Base-by-base conservation (phyloP, 352 stramenopile genomes). In the Salisapilia sapeloensis region DNA sequence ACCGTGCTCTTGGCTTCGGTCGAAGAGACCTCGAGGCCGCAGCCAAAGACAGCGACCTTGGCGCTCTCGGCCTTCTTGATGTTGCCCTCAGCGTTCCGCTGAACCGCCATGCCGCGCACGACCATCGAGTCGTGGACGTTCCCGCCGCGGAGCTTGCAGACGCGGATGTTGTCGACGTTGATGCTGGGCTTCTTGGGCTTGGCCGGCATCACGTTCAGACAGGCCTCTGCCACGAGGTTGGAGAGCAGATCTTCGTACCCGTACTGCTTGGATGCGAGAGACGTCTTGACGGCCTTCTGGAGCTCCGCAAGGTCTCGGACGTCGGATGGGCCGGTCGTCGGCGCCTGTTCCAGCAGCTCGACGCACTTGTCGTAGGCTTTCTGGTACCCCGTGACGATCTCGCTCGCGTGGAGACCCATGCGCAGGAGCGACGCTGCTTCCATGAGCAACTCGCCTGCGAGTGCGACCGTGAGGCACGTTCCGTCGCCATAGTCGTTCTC, bases 1-100 rank as follows among this genome's bases (percentile, higher is more conserved):
- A 99, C 95, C 3, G 95, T 99, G 53, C 95, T 96, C 76, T 99
- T 98, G 17, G 95, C 93, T 59, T 99, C 95, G 2, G 93, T 98
- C 24, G 71, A 76, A 29, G 78, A 94, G 13, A 96, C 85, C 63
- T 99, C 95, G 37, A 99, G 82, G 24, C 92, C 95, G 42, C 89
- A 98, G 35, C 82, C 92, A 58, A 98, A 99, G 17, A 99, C 85
- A 3, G 82, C 86, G 29, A 99, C 65, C 60, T 98, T 98, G 24
- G 90, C 92, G 41, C 94, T 70, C 13, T 82, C 40, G 9, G 69
- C 87, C 33, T 91, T 85, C 48, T 93, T 95, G 14, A 97, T 56
- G 13, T 66, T 66, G 12, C 93, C 94, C 53, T 98, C 92, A 0
- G 95, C 64, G 44, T 89, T 76, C 23, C 93, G 80, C 48, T 94